phyloP scores from a whole-genome alignment of 2,329 filamentous ascomycete genomes.

The Chrysoporthe deuterocubensis region DNA sequence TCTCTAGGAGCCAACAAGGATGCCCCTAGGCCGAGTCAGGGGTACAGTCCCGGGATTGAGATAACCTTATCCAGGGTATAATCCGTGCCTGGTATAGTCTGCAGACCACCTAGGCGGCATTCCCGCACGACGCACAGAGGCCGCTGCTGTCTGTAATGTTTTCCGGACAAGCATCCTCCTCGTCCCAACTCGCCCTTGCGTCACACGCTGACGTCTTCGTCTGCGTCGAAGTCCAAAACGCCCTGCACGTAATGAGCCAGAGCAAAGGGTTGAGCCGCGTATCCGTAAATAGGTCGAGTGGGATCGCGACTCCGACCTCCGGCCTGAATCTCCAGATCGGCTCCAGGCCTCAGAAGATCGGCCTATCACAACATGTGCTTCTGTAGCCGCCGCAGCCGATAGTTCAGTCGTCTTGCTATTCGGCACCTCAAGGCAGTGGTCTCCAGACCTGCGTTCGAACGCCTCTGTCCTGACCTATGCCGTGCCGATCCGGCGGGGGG shows the following conservation, averaged over 20 bases:
- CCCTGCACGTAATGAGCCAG: not conserved
- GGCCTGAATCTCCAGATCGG: too few relatives aligned
- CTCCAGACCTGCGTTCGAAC: not conserved
- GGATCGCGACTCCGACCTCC: too few relatives aligned
- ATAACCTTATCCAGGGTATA: slow-evolving; percentile 25
- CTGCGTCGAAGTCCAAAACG: slow-evolving; percentile 14
- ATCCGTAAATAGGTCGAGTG: too few relatives aligned
- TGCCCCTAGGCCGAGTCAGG: slow-evolving; percentile 15
- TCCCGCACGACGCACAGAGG: not conserved
- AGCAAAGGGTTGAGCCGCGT: not conserved
- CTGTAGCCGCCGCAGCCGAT: not conserved
- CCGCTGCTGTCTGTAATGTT: not conserved
- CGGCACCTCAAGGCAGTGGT: not conserved
- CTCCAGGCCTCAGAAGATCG: too few relatives aligned
- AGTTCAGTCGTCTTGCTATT: not conserved
- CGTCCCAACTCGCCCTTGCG: not conserved
- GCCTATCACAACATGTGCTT: not conserved
- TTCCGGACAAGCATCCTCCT: not conserved
- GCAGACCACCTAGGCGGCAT: not conserved
- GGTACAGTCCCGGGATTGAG: slow-evolving; percentile 6
- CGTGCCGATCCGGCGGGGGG: too few relatives aligned
- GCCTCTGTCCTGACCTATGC: too few relatives aligned
- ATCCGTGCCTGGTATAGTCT: not conserved
- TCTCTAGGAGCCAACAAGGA: slow-evolving; percentile 8
- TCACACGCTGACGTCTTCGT: slow-evolving; percentile 15